These are phyloP conservation scores for Citrus maxima DNA, from an alignment of 345 rosid genomes.

Conservation along the genomic window DNA sequence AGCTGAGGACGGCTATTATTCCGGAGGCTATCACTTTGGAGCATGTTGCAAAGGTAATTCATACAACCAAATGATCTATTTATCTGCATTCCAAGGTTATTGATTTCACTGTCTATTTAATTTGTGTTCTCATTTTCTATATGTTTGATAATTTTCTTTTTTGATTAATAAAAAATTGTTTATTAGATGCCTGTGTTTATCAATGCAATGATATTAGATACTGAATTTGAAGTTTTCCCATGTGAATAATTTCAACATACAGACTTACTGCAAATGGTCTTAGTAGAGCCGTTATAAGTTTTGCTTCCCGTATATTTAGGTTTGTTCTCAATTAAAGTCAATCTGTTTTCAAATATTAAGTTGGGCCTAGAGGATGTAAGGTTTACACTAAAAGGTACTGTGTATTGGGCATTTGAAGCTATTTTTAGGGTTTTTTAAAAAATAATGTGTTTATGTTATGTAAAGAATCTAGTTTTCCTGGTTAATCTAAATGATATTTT, in stretches of 20 bases:
- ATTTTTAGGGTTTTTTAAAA: not conserved
- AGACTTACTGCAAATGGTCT: not conserved
- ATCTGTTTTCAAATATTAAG: slow-evolving; percentile 2
- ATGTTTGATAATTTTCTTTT: not conserved
- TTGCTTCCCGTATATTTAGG: not conserved
- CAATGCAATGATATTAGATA: not conserved
- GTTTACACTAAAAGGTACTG: not conserved
- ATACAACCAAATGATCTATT: not conserved
- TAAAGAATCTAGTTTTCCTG: not conserved
- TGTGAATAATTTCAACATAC: not conserved
- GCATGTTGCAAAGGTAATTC: slow-evolving; percentile 84
- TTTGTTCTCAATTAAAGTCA: not conserved
- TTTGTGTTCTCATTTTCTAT: not conserved
- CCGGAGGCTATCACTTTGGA: slow-evolving; percentile 92
- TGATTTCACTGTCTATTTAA: not conserved
- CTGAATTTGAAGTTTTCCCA: not conserved
- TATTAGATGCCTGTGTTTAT: not conserved
- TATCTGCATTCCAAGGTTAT: slow-evolving; percentile 4
- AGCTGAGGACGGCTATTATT: slow-evolving; percentile 61
- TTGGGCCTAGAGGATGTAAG: not conserved
- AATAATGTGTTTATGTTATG: not conserved
- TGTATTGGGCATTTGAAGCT: not conserved
- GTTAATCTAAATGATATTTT: not conserved
- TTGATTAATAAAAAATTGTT: not conserved
- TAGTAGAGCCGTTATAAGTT: not conserved